Base-by-base conservation (phyloP, 306 rosid species). In the Vigna nakashimae region DNA sequence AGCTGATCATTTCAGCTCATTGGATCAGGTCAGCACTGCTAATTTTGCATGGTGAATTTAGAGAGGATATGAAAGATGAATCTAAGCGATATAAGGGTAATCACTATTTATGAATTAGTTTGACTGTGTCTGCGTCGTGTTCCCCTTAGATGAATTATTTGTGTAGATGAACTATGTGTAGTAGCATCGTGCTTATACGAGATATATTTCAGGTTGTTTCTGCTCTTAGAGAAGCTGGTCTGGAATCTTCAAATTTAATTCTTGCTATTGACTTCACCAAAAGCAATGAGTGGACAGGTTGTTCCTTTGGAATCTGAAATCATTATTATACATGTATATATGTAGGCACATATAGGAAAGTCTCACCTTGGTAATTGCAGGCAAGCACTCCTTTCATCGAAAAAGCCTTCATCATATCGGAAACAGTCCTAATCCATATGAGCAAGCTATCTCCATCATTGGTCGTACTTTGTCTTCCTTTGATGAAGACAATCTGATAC, bases 201-300 rank as follows among this genome's bases (percentile, higher is more conserved):
- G 45, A 26, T 42, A 53, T 65, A 48, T 72, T 51, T 67, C 90
- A 95, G 99, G 99, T 95, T 85, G 87, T 92, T 84, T 82, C 94
- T 74, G 85, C 98, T 63, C 80, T 95, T 76, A 92, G 99, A 71
- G 93, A 95, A 76, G 96, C 96, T 75, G 99, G 99, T 62, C 88
- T 95, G 49, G 99, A 95, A 80, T 95, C 99, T 60, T 95, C 99
- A 53, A 95, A 95, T 80, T 85, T 92, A 84, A 90, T 95, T 76
- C 87, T 95, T 75, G 98, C 98, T 45, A 81, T 95, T 52, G 99
- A 92, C 90, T 95, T 92, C 86, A 95, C 99, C 50, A 92, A 95
- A 86, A 95, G 99, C 90, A 95, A 95, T 78, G 99, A 95, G 82
- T 95, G 99, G 99, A 89, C 93, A 89, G 99, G 99, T 91, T 69